Percentiles rank a stretch among this genome's conserved stretches.
These are phyloP conservation scores for Ormosia emarginata DNA, from an alignment of 306 rosid genomes.

Conservation along the genomic window DNA sequence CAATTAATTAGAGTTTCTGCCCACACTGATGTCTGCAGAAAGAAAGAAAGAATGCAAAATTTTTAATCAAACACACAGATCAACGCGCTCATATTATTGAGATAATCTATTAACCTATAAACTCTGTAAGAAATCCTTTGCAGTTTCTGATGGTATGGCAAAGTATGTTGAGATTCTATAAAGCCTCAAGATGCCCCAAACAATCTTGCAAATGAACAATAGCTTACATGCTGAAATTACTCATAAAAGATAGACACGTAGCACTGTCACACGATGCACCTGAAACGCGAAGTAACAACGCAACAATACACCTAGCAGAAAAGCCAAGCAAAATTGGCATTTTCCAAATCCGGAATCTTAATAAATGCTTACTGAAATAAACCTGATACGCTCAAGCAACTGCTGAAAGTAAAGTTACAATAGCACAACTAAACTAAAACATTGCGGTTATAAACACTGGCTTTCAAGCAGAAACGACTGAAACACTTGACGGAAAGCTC, in stretches of 20 bases:
- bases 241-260: not conserved
- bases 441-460: not conserved
- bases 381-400: not conserved
- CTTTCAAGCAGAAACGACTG: not conserved
- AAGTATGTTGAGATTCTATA: not conserved
- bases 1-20: not conserved
- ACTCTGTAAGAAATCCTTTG: not conserved
- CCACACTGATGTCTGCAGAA: not conserved
- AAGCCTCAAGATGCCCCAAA: conserved; percentile 9
- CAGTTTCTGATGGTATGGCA: conserved; percentile 16
- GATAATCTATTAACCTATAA: not conserved
- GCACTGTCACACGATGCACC: not conserved
- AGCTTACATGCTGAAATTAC: not conserved
- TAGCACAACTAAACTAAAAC: not conserved
- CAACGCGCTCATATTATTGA: not conserved
- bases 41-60: not conserved
- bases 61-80: not conserved
- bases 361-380: not conserved
- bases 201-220: not conserved
- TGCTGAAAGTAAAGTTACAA: not conserved
- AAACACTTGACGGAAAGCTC: not conserved
- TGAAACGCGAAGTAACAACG: not conserved
- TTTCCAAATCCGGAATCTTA: not conserved
- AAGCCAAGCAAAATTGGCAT: not conserved
- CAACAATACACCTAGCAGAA: not conserved